Base-by-base conservation (phyloP, 768 basidiomycete genomes). In the Amyloporia xantha region DNA sequence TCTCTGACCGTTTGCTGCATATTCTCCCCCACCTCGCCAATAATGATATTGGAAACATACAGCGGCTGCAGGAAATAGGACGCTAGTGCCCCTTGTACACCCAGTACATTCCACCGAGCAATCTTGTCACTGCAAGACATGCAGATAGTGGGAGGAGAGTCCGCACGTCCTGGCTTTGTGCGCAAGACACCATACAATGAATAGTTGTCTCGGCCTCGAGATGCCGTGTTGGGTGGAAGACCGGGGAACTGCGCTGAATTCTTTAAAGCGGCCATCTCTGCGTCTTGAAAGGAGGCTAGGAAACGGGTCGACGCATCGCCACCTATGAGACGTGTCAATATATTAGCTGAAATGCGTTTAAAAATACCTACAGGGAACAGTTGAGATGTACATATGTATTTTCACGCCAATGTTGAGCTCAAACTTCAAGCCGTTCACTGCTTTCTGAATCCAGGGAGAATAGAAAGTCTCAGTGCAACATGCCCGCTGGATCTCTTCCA, bases 91-190 rank as follows among this genome's bases (percentile, higher is more conserved):
- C 95, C 94, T 60, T 95, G 91, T 21, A 95, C 71, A 0, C 94
- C 94, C 3, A 91, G 69, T 0, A 85, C 77, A 47, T 75, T 81
- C 92, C 93, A 98, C 4, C 77, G 68, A 0, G 91, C 91, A 36
- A 98, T 84, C 66, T 98, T 98, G 63, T 98, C 94, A 55, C 87
- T 91, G 67, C 94, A 98, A 0, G 92, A 91, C 84, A 96, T 89
- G 59, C 78, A 90, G 0, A 78, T 62, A 1, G 94, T 91, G 0
- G 82, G 81, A 0, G 83, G 83, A 0, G 92, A 85, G 61, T 98
- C 94, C 0, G 90, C 86, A 45, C 94, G 81, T 2, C 92, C 95
- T 4, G 94, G 94, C 61, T 97, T 98, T 0, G 95, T 96, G 26
- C 94, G 86, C 39, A 97, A 67, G 7, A 86, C 82, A 4, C 90